Conservation (phyloP, 495 filamentous ascomycete species). For the Neurospora sp. region DNA sequence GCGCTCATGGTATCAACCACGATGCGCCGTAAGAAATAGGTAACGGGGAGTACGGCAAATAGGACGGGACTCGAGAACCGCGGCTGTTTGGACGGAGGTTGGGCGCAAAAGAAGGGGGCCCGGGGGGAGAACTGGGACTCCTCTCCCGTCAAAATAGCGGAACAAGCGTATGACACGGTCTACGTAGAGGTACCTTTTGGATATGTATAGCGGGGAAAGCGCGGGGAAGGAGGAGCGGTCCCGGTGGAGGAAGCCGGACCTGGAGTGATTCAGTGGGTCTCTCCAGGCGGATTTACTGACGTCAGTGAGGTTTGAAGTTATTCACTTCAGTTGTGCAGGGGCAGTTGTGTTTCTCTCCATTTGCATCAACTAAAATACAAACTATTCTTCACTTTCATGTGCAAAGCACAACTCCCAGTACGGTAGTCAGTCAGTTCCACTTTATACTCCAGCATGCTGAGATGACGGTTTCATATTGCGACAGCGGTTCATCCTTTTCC, state of each 20-base stretch:
- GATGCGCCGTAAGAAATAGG: neutral
- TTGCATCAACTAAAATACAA: neutral
- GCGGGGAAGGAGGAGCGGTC: neutral
- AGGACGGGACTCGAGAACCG: neutral
- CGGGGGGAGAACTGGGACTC: too few relatives aligned
- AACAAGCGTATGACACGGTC: too few relatives aligned
- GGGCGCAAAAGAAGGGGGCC: neutral
- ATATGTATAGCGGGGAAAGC: neutral
- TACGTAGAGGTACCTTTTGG: neutral
- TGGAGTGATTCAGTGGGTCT: neutral
- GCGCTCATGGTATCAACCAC: constrained; percentile 5
- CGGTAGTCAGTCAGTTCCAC: neutral
- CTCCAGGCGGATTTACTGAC: neutral
- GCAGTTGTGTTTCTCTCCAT: neutral
- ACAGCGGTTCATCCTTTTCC: neutral
- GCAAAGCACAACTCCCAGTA: neutral
- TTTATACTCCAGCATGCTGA: neutral
- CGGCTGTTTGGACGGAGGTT: neutral
- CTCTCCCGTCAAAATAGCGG: too few relatives aligned
- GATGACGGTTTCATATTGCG: neutral
- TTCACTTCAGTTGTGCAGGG: neutral
- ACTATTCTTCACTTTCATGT: neutral
- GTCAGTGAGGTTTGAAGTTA: neutral
- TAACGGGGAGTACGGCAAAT: neutral
- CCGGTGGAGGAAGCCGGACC: neutral